Evolutionary conservation across 2,329 filamentous ascomycete species (phyloP).

Genomic region (Pseudocercospora pini-densiflorae): DNA sequence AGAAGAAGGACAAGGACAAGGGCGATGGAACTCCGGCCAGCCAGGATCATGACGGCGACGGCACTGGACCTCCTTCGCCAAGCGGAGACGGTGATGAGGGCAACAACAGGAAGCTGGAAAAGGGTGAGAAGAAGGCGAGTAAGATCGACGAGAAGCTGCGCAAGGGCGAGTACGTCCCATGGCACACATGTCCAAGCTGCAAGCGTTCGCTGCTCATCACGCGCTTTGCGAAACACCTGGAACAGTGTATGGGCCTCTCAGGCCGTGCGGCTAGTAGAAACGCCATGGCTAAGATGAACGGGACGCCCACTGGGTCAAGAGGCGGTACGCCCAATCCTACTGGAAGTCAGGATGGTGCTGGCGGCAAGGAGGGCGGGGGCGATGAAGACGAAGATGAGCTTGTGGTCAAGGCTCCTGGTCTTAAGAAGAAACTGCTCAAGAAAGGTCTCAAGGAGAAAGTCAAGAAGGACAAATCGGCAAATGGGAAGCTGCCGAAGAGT

Average conservation of each 20-base stretch:
- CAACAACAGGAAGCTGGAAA: slow-evolving; percentile 46
- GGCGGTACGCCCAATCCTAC: slow-evolving; percentile 40
- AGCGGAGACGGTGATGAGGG: slow-evolving; percentile 33
- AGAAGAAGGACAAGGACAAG: slow-evolving; percentile 45
- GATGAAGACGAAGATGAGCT: slow-evolving; percentile 38
- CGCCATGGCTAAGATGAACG: slow-evolving; percentile 53
- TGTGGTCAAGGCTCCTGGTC: slow-evolving; percentile 32
- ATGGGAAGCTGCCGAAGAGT: slow-evolving; percentile 39
- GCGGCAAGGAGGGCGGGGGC: slow-evolving; percentile 29
- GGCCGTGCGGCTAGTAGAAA: slow-evolving; percentile 57
- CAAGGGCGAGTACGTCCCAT: slow-evolving; percentile 57
- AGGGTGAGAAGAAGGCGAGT: slow-evolving; percentile 49
- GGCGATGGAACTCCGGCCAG: slow-evolving; percentile 51
- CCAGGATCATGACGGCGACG: slow-evolving; percentile 46
- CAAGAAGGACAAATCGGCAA: slow-evolving; percentile 47
- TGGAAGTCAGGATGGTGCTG: slow-evolving; percentile 29
- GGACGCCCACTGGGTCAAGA: slow-evolving; percentile 38
- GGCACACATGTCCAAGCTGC: slow-evolving; percentile 64
- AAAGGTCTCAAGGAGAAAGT: slow-evolving; percentile 50
- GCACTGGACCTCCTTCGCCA: slow-evolving; percentile 40
- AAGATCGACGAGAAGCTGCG: slow-evolving; percentile 52
- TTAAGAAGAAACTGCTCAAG: slow-evolving; percentile 44
- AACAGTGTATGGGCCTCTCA: slow-evolving; percentile 63
- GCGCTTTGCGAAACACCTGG: slow-evolving; percentile 64
- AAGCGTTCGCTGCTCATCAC: slow-evolving; percentile 66